A percentile compares a stretch with the other conserved stretches of the same genome.
These are phyloP conservation scores for Penicillium sp. DNA, from an alignment of 2,329 filamentous ascomycete species.

Conservation along the genomic window DNA sequence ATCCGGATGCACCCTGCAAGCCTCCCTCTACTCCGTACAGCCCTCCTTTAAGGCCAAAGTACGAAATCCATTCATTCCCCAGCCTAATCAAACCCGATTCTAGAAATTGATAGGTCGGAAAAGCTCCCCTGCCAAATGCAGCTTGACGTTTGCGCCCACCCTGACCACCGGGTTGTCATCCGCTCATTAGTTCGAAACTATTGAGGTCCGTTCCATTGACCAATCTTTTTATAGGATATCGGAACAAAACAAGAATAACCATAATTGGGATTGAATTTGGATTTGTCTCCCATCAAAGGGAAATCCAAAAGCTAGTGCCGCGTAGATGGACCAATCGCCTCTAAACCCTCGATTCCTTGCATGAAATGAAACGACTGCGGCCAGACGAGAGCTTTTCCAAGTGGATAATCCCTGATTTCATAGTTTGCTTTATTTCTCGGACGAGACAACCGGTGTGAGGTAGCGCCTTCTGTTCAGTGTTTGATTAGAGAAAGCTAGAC, in stretches of 20 bases:
- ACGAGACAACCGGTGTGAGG: not conserved
- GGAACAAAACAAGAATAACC: not conserved
- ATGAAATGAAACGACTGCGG: constrained; percentile 14
- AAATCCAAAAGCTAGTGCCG: not conserved
- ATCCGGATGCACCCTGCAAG: constrained; percentile 13
- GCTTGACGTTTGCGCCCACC: not conserved
- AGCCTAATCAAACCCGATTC: not conserved
- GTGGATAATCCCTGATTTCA: not conserved
- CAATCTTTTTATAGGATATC: not conserved
- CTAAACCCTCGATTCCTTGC: constrained; percentile 22
- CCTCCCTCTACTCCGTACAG: not conserved
- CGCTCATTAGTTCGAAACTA: constrained; percentile 6
- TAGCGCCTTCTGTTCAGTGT: not conserved
- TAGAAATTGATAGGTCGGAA: constrained; percentile 9
- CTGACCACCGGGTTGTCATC: not conserved
- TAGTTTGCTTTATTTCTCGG: not conserved
- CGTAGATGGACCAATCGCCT: constrained; percentile 21
- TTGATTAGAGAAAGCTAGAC: not conserved
- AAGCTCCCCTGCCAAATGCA: constrained; percentile 1
- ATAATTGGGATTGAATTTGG: not conserved
- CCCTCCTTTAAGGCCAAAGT: not conserved
- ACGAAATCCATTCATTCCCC: not conserved
- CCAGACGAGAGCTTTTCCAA: not conserved
- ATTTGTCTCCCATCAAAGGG: not conserved
- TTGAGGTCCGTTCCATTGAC: not conserved